Percentiles rank a stretch among this genome's conserved stretches.
phyloP scores from a whole-genome alignment of 495 filamentous ascomycete genomes.

The Cercophora samala region DNA sequence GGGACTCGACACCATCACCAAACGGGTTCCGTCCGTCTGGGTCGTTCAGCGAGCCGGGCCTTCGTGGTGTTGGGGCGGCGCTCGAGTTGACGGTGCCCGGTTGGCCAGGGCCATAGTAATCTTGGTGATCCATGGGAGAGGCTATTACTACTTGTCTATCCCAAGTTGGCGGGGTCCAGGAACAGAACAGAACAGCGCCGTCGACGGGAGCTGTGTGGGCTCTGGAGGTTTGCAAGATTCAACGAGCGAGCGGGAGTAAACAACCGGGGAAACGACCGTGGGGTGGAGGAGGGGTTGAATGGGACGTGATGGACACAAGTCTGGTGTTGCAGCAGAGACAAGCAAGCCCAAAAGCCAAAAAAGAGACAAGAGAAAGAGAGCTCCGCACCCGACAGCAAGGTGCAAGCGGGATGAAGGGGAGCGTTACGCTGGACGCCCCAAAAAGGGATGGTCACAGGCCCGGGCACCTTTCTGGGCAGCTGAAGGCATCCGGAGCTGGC shows the following conservation, averaged over 20 bases:
- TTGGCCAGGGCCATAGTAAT: conserved; percentile 19
- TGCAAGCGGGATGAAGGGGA: background rate
- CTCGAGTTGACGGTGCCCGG: conserved; percentile 29
- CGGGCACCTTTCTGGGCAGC: background rate
- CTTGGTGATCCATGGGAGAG: conserved; percentile 24
- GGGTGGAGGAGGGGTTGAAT: background rate
- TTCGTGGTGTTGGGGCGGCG: conserved; percentile 35
- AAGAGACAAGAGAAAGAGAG: background rate
- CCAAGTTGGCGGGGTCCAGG: background rate
- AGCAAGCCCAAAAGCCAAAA: background rate
- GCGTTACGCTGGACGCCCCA: conserved; percentile 2
- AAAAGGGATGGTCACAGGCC: conserved; percentile 8
- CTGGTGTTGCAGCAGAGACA: background rate
- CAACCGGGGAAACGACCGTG: background rate
- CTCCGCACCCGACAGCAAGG: background rate
- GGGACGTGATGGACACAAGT: background rate
- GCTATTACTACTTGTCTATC: background rate
- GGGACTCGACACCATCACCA: conserved; percentile 36
- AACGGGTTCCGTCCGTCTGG: conserved; percentile 33
- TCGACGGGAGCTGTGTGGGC: background rate
- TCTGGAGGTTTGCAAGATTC: background rate
- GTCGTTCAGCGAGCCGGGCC: conserved; percentile 40
- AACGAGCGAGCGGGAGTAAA: background rate
- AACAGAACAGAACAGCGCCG: background rate
- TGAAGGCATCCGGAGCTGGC: background rate